Base-by-base conservation (phyloP, 176 grass and related monocot species). In the Bothriochloa decipiens region DNA sequence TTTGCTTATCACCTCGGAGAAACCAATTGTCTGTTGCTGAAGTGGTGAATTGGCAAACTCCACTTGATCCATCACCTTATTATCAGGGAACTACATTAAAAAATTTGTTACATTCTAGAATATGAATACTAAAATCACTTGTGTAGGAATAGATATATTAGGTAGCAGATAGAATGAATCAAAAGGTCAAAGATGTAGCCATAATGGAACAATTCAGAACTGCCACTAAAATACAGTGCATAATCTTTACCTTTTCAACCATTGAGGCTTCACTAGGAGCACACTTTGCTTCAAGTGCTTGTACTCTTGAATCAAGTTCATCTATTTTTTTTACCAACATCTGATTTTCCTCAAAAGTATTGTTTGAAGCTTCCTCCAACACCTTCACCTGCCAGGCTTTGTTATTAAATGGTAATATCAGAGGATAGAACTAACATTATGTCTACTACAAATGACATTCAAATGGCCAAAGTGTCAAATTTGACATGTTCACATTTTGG, bases 371-470 rank as follows among this genome's bases (percentile, higher is more conserved):
- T 81, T 87, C 71, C 78, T 94, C 89, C 80, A 99, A 77, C 67
- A 88, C 70, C 84, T 92, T 96, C 91, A 99, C 96, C 91, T 99
- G 91, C 81, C 89, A 96, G 65, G 33, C 81, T 94, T 90, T 91
- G 88, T 90, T 91, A 88, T 91, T 85, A 88, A 92, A 92, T 86
- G 58, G 58, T 82, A 82, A 89, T 90, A 98, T 88, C 96, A 93
- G 87, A 83, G 81, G 35, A 86, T 68, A 82, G 88, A 89, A 42
- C 4, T 42, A 87, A 29, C 39, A 43, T 37, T 68, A 45, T 29
- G 61, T 22, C 41, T 81, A 18, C 55, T 69, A 27, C 71, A 81
- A 72, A 74, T 29, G 80, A 39, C 39, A 85, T 46, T 43, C 41
- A 71, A 76, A 85, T 29, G 3, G 15, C 25, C 15, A 8, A 85